Evolutionary conservation across 106 monocot species (phyloP).

Genomic region (Hemerocallis citrina): DNA sequence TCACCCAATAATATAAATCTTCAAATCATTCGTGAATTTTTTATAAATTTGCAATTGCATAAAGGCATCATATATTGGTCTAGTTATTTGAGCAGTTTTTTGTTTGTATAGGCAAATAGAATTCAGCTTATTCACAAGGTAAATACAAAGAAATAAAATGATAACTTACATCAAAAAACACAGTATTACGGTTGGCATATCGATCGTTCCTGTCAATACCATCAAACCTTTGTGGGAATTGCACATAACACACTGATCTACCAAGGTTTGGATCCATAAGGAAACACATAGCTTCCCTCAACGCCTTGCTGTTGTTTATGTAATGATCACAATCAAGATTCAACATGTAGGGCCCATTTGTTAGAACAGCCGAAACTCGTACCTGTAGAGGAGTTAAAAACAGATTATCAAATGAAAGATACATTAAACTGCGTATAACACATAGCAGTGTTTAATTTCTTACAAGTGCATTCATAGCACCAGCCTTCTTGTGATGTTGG

Average conservation of each 20-base stretch:
- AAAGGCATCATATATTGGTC: not conserved
- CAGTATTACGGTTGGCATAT: conserved; percentile 83
- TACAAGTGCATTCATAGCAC: conserved; percentile 58
- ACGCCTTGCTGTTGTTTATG: conserved; percentile 87
- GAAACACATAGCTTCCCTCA: conserved; percentile 88
- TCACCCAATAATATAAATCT: not conserved
- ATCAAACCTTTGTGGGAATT: conserved; percentile 86
- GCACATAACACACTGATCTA: conserved; percentile 67
- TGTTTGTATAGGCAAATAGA: not conserved
- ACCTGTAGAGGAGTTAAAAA: conserved; percentile 23
- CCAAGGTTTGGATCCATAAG: conserved; percentile 84
- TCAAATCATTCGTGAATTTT: too few species aligned
- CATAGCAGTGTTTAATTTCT: conserved; percentile 5
- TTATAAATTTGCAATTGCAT: too few species aligned
- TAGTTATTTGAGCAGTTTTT: not conserved
- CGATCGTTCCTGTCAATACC: conserved; percentile 82
- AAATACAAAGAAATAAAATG: not conserved
- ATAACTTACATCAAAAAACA: conserved; percentile 75
- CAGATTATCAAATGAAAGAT: conserved; percentile 1
- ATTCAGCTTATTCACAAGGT: not conserved
- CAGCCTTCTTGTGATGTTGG: conserved; percentile 19
- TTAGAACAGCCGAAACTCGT: conserved; percentile 73
- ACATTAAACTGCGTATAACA: not conserved
- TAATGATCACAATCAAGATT: conserved; percentile 96
- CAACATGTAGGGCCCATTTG: conserved; percentile 66